Evolutionary conservation across 495 filamentous ascomycete genomes (phyloP), one percentile per base, ranked within the genome.

Genomic region (Trichoderma asperelloides): DNA sequence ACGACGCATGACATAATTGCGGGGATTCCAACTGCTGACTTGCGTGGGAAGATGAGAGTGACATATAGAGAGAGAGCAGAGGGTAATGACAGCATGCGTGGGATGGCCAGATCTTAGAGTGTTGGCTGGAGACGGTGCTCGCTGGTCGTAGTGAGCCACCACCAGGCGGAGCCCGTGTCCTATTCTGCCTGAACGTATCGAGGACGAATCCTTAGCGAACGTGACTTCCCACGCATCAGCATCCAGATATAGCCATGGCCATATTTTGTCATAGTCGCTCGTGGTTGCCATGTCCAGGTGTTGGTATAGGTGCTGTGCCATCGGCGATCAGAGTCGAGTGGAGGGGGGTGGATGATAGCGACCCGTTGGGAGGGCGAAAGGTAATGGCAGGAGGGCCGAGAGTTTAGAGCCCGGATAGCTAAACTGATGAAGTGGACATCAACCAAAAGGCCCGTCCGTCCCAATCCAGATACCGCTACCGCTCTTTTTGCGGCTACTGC

Each of bases 1-100:
- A 60, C 55, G 55, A 60, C 30, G 55, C 55, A 60, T 60, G 55
- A 60, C 55, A 60, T 60, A 60, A 60, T 60, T 60, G 55, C 55
- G 55, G 55, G 55, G 55, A 30, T 23, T 13, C 25, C 55, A 60
- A 60, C 55, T 60, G 55, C 55, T 60, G 55, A 60, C 55, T 60
- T 60, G 55, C 55, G 55, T 60, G 55, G 13, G 55, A 60, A 30
- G 27, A 60, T 11, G 55, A 60, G 27, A 60, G n/a, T 60, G 55
- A 60, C 55, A 60, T 60, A 7, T 60, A 28, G 3, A 60, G 55
- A 30, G 25, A 30, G 55, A 30, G 11, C 27, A 25, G n/a, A 23
- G 28, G 27, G 55, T 13, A 60, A 25, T 60, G 55, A 60, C 55
- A 60, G 55, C 55, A 60, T 60, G 55, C 55, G 55, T 60, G 55